phyloP scores from a whole-genome alignment of 352 stramenopile species.

The Paralagenidium karlingii region DNA sequence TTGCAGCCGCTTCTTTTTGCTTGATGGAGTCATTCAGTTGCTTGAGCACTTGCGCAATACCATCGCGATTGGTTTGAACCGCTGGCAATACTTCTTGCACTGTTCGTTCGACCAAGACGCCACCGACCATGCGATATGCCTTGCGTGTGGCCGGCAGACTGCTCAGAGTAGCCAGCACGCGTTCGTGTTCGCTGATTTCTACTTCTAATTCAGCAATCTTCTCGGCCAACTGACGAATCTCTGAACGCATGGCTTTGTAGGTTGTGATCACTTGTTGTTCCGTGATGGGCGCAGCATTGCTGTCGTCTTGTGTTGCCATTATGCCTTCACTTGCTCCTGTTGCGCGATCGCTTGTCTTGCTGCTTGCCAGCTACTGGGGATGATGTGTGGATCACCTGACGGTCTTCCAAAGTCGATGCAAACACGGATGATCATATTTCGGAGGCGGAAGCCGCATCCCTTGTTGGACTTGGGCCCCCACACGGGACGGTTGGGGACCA shows the following conservation, averaged over 20 bases:
- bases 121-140: constrained; percentile 93
- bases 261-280: constrained; percentile 79
- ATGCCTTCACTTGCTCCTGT: background rate
- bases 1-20: constrained; percentile 70
- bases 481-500: too few species aligned
- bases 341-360: too few species aligned
- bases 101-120: constrained; percentile 94
- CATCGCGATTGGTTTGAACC: constrained; percentile 72
- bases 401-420: too few species aligned
- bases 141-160: constrained; percentile 60
- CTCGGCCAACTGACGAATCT: constrained; percentile 72
- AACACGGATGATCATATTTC: too few species aligned
- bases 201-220: constrained; percentile 80
- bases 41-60: constrained; percentile 56
- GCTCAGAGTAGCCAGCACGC: constrained; percentile 71
- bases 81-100: constrained; percentile 92
- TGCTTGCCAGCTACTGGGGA: too few species aligned
- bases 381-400: too few species aligned
- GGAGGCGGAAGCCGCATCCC: too few species aligned
- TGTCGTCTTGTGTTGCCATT: background rate
- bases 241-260: constrained; percentile 77
- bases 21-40: constrained; percentile 73
- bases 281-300: constrained; percentile 35
- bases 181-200: constrained; percentile 73
- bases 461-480: too few species aligned